These are phyloP conservation scores for Fomitopsis betulina DNA, from an alignment of 1,284 basidiomycete species.

Conservation along the genomic window DNA sequence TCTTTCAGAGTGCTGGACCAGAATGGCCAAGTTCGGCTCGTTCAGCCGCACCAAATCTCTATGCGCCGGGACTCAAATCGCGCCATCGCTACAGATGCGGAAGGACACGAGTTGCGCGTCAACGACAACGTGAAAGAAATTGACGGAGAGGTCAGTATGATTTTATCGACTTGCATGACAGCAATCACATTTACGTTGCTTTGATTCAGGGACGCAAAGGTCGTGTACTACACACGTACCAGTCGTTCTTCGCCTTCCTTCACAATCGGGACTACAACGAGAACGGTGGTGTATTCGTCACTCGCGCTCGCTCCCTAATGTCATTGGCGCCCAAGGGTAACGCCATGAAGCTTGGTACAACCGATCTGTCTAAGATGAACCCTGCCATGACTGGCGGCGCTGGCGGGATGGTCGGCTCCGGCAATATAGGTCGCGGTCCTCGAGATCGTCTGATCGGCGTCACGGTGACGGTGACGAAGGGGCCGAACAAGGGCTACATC, in stretches of 20 bases:
- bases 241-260: conserved; percentile 92
- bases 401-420: conserved; percentile 76
- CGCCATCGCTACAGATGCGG: conserved; percentile 87
- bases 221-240: conserved; percentile 91
- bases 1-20: conserved; percentile 96
- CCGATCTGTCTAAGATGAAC: conserved; percentile 96
- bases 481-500: conserved; percentile 87
- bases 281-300: conserved; percentile 94
- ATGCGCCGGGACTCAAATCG: conserved; percentile 82
- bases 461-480: conserved; percentile 80
- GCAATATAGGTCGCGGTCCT: conserved; percentile 65
- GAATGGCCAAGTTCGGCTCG: conserved; percentile 82
- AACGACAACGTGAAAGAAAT: conserved; percentile 95
- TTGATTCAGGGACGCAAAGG: conserved; percentile 75
- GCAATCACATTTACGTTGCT: neutral
- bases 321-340: conserved; percentile 85
- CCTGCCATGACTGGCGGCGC: conserved; percentile 67
- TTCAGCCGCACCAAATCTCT: conserved; percentile 94
- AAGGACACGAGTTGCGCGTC: conserved; percentile 78
- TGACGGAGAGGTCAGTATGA: conserved; percentile 79
- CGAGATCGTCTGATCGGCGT: conserved; percentile 83
- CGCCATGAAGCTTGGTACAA: conserved; percentile 53
- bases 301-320: conserved; percentile 72
- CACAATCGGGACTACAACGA: conserved; percentile 89
- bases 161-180: neutral